Evolutionary conservation across 2,329 filamentous ascomycete genomes (phyloP).

Genomic region (Aspergillus sp.): DNA sequence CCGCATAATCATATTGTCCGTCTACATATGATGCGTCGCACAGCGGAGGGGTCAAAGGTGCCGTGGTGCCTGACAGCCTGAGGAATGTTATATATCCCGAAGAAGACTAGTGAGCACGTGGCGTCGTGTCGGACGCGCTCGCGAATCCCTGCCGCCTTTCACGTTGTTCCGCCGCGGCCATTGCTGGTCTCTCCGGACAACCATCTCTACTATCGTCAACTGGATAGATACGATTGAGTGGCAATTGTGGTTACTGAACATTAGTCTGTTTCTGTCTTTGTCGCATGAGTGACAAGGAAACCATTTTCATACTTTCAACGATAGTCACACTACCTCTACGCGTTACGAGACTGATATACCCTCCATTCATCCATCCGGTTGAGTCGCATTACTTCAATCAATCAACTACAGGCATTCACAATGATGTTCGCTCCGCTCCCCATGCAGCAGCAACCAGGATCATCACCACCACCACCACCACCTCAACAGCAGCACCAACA

Average conservation of each 20-base stretch:
- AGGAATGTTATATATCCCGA: slow-evolving; percentile 25
- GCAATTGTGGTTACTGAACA: background rate
- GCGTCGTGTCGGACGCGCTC: slow-evolving; percentile 15
- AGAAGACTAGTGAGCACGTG: slow-evolving; percentile 19
- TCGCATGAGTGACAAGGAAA: too few species aligned
- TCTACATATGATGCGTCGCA: background rate
- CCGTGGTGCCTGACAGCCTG: slow-evolving; percentile 17
- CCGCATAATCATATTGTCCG: background rate
- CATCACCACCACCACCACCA: slow-evolving; percentile 16
- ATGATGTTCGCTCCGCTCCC: slow-evolving; percentile 35
- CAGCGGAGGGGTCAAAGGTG: too few species aligned
- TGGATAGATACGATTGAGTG: background rate
- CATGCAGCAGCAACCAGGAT: slow-evolving; percentile 19
- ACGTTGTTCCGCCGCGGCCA: background rate
- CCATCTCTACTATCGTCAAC: background rate
- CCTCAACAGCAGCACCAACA: background rate
- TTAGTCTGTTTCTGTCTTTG: too few species aligned
- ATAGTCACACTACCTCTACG: too few species aligned
- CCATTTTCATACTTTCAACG: too few species aligned
- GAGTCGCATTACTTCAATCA: background rate
- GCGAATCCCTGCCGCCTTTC: slow-evolving; percentile 9
- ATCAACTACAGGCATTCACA: background rate
- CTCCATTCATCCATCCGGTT: too few species aligned
- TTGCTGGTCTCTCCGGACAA: slow-evolving; percentile 1
- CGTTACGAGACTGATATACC: too few species aligned